Percentiles rank a stretch among this genome's conserved stretches.
Evolutionary conservation across 768 basidiomycete genomes (phyloP).

Genomic region (Dictyophora rubrovolvata): DNA sequence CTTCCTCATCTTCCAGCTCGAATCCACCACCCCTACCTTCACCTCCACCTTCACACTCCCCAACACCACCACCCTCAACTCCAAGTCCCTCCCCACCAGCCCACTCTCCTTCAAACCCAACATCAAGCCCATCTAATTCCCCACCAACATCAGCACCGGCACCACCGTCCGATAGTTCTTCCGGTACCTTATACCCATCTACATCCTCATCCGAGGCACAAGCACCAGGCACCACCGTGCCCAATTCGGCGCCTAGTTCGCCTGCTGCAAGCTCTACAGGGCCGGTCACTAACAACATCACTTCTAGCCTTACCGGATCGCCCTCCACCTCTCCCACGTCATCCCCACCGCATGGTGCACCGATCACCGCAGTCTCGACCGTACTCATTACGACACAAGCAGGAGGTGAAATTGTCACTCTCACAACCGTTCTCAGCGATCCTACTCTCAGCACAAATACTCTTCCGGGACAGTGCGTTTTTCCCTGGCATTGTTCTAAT

Average conservation of each 20-base stretch:
- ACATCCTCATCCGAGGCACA: neutral
- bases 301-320: neutral
- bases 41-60: neutral
- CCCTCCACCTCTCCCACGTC: neutral
- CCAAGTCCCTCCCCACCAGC: neutral
- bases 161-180: neutral
- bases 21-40: neutral
- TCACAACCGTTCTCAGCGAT: neutral
- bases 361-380: neutral
- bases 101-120: neutral
- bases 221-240: neutral
- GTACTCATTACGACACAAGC: neutral
- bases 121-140: neutral
- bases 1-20: neutral
- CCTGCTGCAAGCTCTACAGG: neutral
- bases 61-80: neutral
- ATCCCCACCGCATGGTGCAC: neutral
- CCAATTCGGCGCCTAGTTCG: too few species aligned
- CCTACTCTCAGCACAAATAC: neutral
- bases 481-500: neutral
- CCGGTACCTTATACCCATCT: neutral
- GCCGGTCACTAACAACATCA: neutral
- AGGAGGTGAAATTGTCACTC: neutral
- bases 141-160: neutral
- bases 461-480: neutral